Conservation (phyloP, 2,329 filamentous ascomycete species). For the Myriosclerotinia scirpicola region DNA sequence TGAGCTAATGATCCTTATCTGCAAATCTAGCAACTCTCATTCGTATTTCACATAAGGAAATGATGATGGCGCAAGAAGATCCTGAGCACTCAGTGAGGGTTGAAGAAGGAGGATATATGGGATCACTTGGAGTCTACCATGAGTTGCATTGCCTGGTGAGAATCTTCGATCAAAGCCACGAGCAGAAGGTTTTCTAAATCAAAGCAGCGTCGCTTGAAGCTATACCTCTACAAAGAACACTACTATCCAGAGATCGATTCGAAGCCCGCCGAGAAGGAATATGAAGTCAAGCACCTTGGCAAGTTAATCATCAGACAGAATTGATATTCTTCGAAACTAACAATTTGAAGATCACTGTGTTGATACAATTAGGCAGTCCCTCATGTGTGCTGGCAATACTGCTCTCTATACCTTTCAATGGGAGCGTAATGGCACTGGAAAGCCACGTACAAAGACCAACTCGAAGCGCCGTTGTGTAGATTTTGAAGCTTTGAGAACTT, state of each 20-base stretch:
- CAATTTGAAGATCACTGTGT: neutral
- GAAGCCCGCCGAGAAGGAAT: neutral
- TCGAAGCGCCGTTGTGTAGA: neutral
- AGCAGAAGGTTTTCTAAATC: neutral
- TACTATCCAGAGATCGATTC: conserved; percentile 8
- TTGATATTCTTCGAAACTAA: neutral
- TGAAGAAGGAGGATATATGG: neutral
- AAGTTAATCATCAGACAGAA: neutral
- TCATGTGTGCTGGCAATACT: conserved; percentile 1
- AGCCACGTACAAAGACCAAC: conserved; percentile 8
- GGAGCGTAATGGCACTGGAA: neutral
- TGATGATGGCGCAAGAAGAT: no score
- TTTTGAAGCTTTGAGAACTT: neutral
- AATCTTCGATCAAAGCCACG: no score
- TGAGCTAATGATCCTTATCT: neutral
- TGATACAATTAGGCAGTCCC: neutral
- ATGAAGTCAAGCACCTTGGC: conserved; percentile 1
- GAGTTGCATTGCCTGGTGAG: conserved; percentile 1
- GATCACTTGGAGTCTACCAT: conserved; percentile 11
- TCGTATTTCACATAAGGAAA: no score
- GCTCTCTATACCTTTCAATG: neutral
- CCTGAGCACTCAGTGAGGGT: no score
- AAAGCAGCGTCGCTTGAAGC: neutral
- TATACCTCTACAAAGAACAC: conserved; percentile 9
- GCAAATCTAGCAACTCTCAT: no score